Conservation (phyloP, 768 basidiomycete genomes). For the Tylopilus vinaceipallidus region DNA sequence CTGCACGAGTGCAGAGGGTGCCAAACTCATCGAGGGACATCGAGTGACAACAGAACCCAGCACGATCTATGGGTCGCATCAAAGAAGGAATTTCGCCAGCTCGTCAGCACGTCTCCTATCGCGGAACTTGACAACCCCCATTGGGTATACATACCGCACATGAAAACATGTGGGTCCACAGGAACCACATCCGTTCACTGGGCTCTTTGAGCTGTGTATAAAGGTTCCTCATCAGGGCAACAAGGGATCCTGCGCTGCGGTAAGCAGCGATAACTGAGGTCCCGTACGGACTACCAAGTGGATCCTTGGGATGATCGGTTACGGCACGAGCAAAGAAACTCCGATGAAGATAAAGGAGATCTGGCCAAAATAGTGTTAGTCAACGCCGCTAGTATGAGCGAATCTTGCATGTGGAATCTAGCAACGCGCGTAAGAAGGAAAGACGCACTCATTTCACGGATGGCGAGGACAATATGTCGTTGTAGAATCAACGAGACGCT, state of each 20-base stretch:
- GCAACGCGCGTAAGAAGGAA: neutral
- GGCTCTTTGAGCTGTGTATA: conserved; percentile 62
- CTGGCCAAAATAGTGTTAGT: conserved; percentile 35
- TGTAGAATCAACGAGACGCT: conserved; percentile 50
- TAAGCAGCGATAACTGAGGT: conserved; percentile 75
- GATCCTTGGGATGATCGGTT: conserved; percentile 71
- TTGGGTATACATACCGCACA: conserved; percentile 49
- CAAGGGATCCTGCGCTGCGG: conserved; percentile 67
- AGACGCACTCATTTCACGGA: conserved; percentile 65
- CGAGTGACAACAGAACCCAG: conserved; percentile 74
- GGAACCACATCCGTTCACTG: conserved; percentile 62
- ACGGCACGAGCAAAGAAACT: conserved; percentile 74
- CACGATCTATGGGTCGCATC: conserved; percentile 44
- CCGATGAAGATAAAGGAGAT: conserved; percentile 67
- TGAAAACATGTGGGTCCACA: conserved; percentile 51
- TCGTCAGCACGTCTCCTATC: conserved; percentile 17
- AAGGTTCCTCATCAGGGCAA: conserved; percentile 68
- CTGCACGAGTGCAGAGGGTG: conserved; percentile 70
- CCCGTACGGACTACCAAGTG: conserved; percentile 68
- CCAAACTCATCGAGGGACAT: conserved; percentile 77
- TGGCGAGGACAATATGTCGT: conserved; percentile 64
- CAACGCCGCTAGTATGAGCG: neutral
- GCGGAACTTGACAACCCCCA: conserved; percentile 5
- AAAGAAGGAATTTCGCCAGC: conserved; percentile 3
- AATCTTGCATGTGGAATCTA: conserved; percentile 1